Evolutionary conservation across 2,329 filamentous ascomycete genomes (phyloP), one percentile per base, ranked within the genome.

Genomic region (Phoma sp.): DNA sequence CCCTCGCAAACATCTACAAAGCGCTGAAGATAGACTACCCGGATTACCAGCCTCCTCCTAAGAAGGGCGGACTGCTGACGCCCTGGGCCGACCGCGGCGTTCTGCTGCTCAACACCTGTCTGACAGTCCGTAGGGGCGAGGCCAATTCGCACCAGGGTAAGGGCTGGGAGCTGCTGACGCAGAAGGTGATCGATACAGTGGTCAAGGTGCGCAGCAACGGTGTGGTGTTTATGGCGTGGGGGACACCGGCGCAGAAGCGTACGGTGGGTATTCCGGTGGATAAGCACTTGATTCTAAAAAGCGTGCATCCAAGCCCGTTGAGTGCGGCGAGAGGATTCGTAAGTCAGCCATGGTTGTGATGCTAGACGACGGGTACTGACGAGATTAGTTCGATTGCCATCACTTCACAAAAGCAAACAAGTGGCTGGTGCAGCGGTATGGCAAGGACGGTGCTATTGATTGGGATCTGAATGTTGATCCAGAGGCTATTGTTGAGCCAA

Each of bases 191-290:
- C 59, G 92, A 98, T 62, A 83, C 90, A 0, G 90, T 98, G 2
- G 89, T 89, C 0, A 86, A 88, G 69, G 87, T 89, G 64, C 84
- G 92, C 39, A 87, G 84, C 0, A 81, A 83, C 25, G 95, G 95
- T 1, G 93, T 99, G 1, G 95, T 97, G 4, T 99, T 97, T 71
- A 79, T 99, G 75, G 93, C 93, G 0, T 99, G 95, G 95, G 95
- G 95, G 13, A 86, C 81, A 5, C 90, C 91, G 1, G 95, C 95
- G 0, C 89, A 87, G 51, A 89, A 91, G 78, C 81, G 93, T 51
- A 90, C 96, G 22, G 78, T 82, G 37, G 89, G 86, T 63, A 82
- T 98, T 47, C 89, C 95, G 69, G 79, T 76, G 45, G 81, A 84
- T 60, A 87, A 83, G 66, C 93, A 99, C 77, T 82, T 91, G 40